A percentile compares a stretch with the other conserved stretches of the same genome.
Conservation (phyloP, 1,284 basidiomycete species). For the Ustilago crameri region DNA sequence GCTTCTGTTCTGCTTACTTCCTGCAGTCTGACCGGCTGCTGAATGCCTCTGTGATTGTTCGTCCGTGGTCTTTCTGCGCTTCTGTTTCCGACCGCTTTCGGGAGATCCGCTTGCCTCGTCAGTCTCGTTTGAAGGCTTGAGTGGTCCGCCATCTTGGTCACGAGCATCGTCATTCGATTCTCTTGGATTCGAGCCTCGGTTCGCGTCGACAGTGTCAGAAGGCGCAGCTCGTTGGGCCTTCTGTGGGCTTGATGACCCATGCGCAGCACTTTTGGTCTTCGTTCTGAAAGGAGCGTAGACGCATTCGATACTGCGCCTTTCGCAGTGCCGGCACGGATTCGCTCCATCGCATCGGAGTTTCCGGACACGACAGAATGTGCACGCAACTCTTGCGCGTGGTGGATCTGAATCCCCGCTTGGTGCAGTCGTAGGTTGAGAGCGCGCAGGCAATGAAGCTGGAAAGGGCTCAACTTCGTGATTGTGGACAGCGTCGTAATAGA, state of each 20-base stretch:
- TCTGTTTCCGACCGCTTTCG: neutral
- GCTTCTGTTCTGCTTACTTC: neutral
- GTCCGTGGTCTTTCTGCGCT: slow-evolving; percentile 3
- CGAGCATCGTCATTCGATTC: neutral
- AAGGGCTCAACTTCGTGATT: slow-evolving; percentile 5
- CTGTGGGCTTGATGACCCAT: neutral
- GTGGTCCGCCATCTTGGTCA: too few relatives aligned
- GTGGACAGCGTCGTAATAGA: slow-evolving; percentile 5
- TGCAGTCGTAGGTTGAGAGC: neutral
- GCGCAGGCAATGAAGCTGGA: neutral
- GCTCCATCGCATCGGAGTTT: slow-evolving; percentile 51
- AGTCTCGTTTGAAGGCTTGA: too few relatives aligned
- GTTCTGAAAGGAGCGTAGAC: slow-evolving; percentile 33
- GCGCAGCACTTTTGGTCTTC: slow-evolving; percentile 21
- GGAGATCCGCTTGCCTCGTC: too few relatives aligned
- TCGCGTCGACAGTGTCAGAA: neutral
- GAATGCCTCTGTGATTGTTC: neutral
- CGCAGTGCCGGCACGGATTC: slow-evolving; percentile 46
- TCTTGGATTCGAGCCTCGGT: neutral
- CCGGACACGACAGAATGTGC: slow-evolving; percentile 45
- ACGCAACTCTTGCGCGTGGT: slow-evolving; percentile 42
- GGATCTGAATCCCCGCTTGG: slow-evolving; percentile 27
- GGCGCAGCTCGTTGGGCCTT: slow-evolving; percentile 1
- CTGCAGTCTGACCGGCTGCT: neutral
- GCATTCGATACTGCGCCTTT: slow-evolving; percentile 40